A percentile compares a stretch with the other conserved stretches of the same genome.
phyloP scores from a whole-genome alignment of 495 filamentous ascomycete genomes.

The Tuber melanosporum region DNA sequence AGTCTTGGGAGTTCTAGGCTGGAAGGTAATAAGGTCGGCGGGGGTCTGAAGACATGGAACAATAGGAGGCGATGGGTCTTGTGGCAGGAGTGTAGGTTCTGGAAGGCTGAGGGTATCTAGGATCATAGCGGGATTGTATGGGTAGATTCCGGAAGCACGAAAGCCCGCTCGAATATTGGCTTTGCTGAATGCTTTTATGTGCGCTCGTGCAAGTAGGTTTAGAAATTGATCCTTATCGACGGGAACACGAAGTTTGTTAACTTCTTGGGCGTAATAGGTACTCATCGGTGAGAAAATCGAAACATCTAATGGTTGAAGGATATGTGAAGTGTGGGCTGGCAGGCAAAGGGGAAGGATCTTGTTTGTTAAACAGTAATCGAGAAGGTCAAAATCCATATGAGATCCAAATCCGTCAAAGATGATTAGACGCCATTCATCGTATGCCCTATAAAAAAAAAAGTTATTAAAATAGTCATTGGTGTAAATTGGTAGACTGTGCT shows the following conservation, averaged over 20 bases:
- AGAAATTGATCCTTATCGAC: conserved; percentile 14
- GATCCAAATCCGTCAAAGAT: conserved; percentile 20
- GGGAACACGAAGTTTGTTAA: not conserved
- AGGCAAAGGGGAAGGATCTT: conserved; percentile 15
- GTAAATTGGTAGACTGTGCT: too few relatives aligned
- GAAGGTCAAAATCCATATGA: conserved; percentile 2
- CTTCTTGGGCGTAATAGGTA: conserved; percentile 7
- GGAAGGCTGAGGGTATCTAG: not conserved
- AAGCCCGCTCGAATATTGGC: conserved; percentile 6
- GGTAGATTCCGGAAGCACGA: not conserved
- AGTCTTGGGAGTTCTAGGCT: too few relatives aligned
- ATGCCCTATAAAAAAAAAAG: not conserved
- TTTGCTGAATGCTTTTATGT: not conserved
- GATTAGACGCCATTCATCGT: conserved; percentile 5
- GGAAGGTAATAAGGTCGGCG: too few relatives aligned
- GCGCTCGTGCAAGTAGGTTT: conserved; percentile 5
- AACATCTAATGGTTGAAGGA: conserved; percentile 14
- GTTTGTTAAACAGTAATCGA: conserved; percentile 16
- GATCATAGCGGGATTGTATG: not conserved
- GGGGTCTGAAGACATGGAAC: too few relatives aligned
- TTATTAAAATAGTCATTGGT: too few relatives aligned
- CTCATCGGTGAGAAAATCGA: conserved; percentile 8
- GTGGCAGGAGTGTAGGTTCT: not conserved
- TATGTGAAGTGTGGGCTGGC: conserved; percentile 12
- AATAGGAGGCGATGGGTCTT: too few relatives aligned